phyloP scores from a whole-genome alignment of 75 land plant genomes.

The Sequoiadendron giganteum region DNA sequence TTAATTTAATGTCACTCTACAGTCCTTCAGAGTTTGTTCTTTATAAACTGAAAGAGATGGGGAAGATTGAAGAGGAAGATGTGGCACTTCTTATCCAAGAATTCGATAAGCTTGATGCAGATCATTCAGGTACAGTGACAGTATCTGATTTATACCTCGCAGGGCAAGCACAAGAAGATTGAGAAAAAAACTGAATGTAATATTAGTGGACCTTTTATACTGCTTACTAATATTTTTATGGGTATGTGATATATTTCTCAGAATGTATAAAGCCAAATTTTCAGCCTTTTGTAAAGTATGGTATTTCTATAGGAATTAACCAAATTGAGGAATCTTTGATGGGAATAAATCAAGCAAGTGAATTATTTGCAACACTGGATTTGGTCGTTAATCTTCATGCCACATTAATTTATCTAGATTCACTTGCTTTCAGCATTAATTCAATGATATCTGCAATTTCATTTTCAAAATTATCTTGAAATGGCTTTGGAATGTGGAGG shows the following conservation, averaged over 20 bases:
- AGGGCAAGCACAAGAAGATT: constrained; percentile 1
- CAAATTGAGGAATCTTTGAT: neutral
- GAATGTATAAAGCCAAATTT: neutral
- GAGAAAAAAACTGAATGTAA: neutral
- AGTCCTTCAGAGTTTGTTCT: constrained; percentile 83
- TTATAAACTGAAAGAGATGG: constrained; percentile 93
- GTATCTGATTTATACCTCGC: constrained; percentile 40
- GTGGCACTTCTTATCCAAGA: constrained; percentile 57
- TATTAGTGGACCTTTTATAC: neutral
- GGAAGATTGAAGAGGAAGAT: constrained; percentile 83
- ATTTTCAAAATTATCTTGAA: neutral
- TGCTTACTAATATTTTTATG: neutral
- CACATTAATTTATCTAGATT: neutral
- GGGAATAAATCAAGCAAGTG: neutral
- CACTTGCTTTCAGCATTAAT: neutral
- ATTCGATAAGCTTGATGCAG: constrained; percentile 72
- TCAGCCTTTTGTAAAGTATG: neutral
- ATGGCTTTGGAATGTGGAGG: neutral
- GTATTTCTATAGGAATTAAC: neutral
- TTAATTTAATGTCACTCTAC: constrained; percentile 11
- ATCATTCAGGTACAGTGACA: constrained; percentile 64
- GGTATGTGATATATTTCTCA: neutral
- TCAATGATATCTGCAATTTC: neutral
- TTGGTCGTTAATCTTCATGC: neutral
- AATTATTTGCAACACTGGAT: neutral